Percentiles rank a stretch among this genome's conserved stretches.
These are phyloP conservation scores for Ailanthus altissimus DNA, from an alignment of 345 rosid species.

Conservation along the genomic window DNA sequence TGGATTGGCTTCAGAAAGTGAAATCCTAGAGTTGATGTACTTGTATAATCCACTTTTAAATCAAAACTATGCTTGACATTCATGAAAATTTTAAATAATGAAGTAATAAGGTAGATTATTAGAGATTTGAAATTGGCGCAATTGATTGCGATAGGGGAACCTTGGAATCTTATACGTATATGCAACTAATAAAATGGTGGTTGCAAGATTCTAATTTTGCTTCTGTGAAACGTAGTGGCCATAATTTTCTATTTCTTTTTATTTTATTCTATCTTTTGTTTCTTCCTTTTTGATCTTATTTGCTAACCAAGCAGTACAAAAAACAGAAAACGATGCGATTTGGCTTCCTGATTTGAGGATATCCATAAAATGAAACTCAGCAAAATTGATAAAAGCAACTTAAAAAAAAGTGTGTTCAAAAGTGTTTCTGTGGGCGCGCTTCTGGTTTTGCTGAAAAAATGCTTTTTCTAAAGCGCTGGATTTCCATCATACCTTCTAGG, in stretches of 20 bases:
- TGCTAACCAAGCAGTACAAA: background rate
- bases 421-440: too few species aligned
- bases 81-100: background rate
- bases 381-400: background rate
- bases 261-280: background rate
- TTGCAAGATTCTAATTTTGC: background rate
- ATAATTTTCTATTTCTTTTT: background rate
- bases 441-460: too few species aligned
- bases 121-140: background rate
- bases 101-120: background rate
- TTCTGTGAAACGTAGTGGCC: background rate
- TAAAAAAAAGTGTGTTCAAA: too few species aligned
- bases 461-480: too few species aligned
- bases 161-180: constrained; percentile 6
- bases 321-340: background rate
- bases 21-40: background rate
- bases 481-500: too few species aligned
- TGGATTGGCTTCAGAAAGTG: background rate
- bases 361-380: background rate
- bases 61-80: background rate
- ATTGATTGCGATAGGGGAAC: background rate
- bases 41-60: background rate
- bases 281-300: background rate
- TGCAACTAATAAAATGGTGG: background rate
- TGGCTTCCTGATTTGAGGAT: background rate